phyloP scores from a whole-genome alignment of 768 basidiomycete genomes.

The Hemileccinum rubropunctum region DNA sequence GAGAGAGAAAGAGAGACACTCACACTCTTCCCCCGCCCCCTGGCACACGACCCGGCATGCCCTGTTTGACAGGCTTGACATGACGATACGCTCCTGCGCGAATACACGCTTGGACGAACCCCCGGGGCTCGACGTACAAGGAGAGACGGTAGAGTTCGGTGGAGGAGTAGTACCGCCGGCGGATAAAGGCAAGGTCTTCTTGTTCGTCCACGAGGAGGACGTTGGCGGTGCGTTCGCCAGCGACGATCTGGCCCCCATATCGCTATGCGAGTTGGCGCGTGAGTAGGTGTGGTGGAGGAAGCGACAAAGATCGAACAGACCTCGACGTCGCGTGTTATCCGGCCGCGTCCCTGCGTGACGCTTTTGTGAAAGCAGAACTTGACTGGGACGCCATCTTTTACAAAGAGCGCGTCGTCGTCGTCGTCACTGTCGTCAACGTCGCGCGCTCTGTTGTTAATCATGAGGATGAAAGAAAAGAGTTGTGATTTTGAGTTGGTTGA shows the following conservation, averaged over 20 bases:
- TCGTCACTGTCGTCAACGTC: not conserved
- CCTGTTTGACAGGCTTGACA: not conserved
- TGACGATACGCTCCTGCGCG: conserved; percentile 15
- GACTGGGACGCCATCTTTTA: conserved; percentile 20
- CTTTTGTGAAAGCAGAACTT: conserved; percentile 29
- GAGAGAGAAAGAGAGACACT: not conserved
- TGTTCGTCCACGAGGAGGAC: conserved; percentile 32
- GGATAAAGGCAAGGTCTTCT: conserved; percentile 22
- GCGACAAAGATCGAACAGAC: conserved; percentile 4
- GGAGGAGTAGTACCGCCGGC: conserved; percentile 25
- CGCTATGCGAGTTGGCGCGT: conserved; percentile 7
- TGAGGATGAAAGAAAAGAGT: not conserved
- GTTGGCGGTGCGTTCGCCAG: conserved; percentile 15
- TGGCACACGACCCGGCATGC: conserved; percentile 24
- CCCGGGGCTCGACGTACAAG: conserved; percentile 23
- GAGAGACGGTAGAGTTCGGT: conserved; percentile 10
- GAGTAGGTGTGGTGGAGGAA: not conserved
- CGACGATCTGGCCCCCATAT: conserved; percentile 20
- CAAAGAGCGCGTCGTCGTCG: conserved; percentile 16
- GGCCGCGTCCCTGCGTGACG: conserved; percentile 18
- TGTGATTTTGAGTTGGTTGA: no score
- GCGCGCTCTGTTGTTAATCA: no score
- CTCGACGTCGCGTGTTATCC: conserved; percentile 20
- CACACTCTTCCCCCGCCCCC: conserved; percentile 2
- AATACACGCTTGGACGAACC: conserved; percentile 27